These are phyloP conservation scores for Saccharomycopsis babjevae DNA, from an alignment of 805 yeast species.

Conservation along the genomic window DNA sequence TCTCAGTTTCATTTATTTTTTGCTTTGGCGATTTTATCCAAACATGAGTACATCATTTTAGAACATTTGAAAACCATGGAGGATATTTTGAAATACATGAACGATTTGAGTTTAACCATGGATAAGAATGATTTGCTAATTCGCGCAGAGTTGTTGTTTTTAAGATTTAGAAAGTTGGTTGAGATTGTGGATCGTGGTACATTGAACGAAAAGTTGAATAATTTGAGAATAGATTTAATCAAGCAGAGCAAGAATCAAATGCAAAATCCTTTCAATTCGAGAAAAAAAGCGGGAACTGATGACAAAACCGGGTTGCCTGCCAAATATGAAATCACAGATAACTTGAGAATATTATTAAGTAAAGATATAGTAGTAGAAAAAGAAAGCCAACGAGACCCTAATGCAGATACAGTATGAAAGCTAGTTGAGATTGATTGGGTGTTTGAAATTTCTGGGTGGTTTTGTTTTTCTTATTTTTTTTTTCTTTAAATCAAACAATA, in stretches of 20 bases:
- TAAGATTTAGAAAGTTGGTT: conserved; percentile 70
- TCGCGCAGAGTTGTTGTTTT: conserved; percentile 76
- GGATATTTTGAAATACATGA: conserved; percentile 85
- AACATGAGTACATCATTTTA: conserved; percentile 68
- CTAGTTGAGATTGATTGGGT: not conserved
- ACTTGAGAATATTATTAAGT: conserved; percentile 50
- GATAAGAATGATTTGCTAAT: conserved; percentile 67
- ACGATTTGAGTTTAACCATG: conserved; percentile 72
- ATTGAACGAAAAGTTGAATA: conserved; percentile 16
- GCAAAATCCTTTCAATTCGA: conserved; percentile 16
- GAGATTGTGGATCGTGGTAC: conserved; percentile 56
- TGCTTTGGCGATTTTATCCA: conserved; percentile 82
- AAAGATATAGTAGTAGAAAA: conserved; percentile 53
- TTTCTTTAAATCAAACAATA: too few species aligned
- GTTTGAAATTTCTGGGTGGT: not conserved
- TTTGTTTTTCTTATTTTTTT: too few species aligned
- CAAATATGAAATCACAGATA: conserved; percentile 30
- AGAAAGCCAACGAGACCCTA: conserved; percentile 35
- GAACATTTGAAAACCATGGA: conserved; percentile 72
- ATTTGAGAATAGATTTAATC: conserved; percentile 7
- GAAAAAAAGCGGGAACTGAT: conserved; percentile 5
- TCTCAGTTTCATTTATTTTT: conserved; percentile 84
- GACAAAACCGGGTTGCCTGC: conserved; percentile 3
- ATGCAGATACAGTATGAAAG: not conserved
- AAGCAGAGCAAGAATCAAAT: conserved; percentile 8